Evolutionary conservation across 2,329 filamentous ascomycete species (phyloP).

Genomic region (Trichocomaceae sp.): DNA sequence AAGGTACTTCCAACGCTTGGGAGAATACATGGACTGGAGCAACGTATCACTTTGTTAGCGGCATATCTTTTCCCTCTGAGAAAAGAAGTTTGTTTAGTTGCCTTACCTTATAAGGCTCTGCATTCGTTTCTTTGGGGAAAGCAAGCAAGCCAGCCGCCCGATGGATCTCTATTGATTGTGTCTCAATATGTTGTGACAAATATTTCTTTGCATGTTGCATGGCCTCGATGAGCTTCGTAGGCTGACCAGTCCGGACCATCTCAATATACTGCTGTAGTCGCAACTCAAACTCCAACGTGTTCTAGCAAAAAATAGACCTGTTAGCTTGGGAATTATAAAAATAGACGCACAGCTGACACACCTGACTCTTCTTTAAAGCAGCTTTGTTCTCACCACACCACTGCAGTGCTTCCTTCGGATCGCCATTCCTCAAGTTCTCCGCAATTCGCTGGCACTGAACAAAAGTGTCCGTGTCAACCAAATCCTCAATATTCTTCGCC

Average conservation of each 20-base stretch:
- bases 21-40: constrained; percentile 62
- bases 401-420: constrained; percentile 68
- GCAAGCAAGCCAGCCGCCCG: constrained; percentile 76
- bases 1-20: constrained; percentile 66
- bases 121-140: constrained; percentile 56
- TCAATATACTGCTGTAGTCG: constrained; percentile 94
- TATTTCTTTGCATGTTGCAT: constrained; percentile 76
- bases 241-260: constrained; percentile 63
- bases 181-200: constrained; percentile 62
- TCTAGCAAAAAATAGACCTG: constrained; percentile 41
- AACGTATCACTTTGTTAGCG: neutral
- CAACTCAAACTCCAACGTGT: constrained; percentile 85
- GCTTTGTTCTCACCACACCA: constrained; percentile 96
- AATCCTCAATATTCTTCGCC: constrained; percentile 67
- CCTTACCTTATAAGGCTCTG: constrained; percentile 54
- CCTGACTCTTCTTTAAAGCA: constrained; percentile 78
- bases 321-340: constrained; percentile 8
- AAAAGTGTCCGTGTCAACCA: constrained; percentile 88
- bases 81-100: neutral
- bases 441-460: constrained; percentile 73
- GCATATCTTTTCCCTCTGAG: neutral
- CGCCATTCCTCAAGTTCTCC: constrained; percentile 61
- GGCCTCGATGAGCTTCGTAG: constrained; percentile 64
- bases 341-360: constrained; percentile 34
- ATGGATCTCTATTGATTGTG: constrained; percentile 61